Evolutionary conservation across 73 alveolate genomes (phyloP).

Genomic region (Uronychia setigera): DNA sequence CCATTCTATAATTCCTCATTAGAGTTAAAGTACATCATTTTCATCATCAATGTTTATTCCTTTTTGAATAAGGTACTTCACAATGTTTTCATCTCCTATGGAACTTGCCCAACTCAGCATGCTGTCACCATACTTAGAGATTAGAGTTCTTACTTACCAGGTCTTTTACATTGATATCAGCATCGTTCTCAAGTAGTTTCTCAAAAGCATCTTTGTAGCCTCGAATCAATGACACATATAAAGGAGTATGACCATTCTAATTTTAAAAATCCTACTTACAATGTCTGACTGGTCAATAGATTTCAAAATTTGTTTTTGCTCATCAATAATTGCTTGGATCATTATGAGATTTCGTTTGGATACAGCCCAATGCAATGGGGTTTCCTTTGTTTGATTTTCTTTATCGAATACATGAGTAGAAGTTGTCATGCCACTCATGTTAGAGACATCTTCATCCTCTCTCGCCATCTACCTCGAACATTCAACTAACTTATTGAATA

Average conservation of each 20-base stretch:
- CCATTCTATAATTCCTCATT: background rate
- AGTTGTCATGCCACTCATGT: background rate
- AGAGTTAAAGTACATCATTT: background rate
- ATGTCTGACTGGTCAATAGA: background rate
- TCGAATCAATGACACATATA: background rate
- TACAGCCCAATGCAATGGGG: conserved; percentile 54
- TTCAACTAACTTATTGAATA: background rate
- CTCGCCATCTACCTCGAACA: background rate
- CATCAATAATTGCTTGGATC: background rate
- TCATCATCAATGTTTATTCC: conserved; percentile 25
- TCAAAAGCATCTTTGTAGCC: conserved; percentile 1
- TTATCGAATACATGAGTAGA: conserved; percentile 14
- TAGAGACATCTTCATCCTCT: background rate
- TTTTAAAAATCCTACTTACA: background rate
- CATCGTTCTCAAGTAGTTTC: background rate
- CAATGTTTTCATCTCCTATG: conserved; percentile 22
- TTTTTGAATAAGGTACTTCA: background rate
- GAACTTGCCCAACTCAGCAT: conserved; percentile 1
- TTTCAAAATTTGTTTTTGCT: background rate
- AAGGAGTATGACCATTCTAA: background rate
- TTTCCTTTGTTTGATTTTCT: conserved; percentile 33
- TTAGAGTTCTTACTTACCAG: background rate
- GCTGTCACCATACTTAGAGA: background rate
- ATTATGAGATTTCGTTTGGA: background rate
- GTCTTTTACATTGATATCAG: background rate